A percentile compares a stretch with the other conserved stretches of the same genome.
Conservation (phyloP, 164 flowering plant species). For the Euptelea pleiosperma region DNA sequence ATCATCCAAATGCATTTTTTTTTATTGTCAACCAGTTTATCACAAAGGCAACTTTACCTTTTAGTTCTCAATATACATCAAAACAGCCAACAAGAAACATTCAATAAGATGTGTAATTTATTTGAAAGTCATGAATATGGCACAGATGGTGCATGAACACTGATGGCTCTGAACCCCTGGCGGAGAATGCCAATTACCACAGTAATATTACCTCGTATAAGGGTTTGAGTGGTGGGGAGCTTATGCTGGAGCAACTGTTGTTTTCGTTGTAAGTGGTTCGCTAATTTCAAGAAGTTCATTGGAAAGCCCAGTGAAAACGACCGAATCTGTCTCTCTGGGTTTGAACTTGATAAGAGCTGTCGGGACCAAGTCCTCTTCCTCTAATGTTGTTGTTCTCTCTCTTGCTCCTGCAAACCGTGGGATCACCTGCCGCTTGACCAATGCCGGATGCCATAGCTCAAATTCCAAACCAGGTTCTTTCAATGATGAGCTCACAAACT, state of each 20-base stretch:
- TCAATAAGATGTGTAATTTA: too few species aligned
- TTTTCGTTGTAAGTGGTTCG: slow-evolving; percentile 50
- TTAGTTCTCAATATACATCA: too few species aligned
- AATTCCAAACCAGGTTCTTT: slow-evolving; percentile 81
- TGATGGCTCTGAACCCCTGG: too few species aligned
- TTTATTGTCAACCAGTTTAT: too few species aligned
- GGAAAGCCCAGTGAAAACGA: slow-evolving; percentile 75
- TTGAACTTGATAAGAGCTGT: slow-evolving; percentile 84
- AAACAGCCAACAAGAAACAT: too few species aligned
- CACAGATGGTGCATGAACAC: too few species aligned
- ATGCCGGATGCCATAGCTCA: slow-evolving; percentile 69
- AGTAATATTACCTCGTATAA: too few species aligned
- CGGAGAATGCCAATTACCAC: too few species aligned
- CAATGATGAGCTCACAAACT: slow-evolving; percentile 81
- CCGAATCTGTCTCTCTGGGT: slow-evolving; percentile 76
- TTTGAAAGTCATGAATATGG: too few species aligned
- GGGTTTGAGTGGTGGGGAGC: not conserved
- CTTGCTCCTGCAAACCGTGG: slow-evolving; percentile 55
- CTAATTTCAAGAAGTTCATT: slow-evolving; percentile 78
- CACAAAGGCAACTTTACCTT: too few species aligned
- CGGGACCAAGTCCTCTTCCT: slow-evolving; percentile 88
- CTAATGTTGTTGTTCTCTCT: slow-evolving; percentile 46
- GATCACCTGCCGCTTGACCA: slow-evolving; percentile 61
- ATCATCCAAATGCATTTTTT: too few species aligned
- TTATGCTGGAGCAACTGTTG: slow-evolving; percentile 15